phyloP scores from a whole-genome alignment of 495 filamentous ascomycete species.

The Xylaria nigripes region DNA sequence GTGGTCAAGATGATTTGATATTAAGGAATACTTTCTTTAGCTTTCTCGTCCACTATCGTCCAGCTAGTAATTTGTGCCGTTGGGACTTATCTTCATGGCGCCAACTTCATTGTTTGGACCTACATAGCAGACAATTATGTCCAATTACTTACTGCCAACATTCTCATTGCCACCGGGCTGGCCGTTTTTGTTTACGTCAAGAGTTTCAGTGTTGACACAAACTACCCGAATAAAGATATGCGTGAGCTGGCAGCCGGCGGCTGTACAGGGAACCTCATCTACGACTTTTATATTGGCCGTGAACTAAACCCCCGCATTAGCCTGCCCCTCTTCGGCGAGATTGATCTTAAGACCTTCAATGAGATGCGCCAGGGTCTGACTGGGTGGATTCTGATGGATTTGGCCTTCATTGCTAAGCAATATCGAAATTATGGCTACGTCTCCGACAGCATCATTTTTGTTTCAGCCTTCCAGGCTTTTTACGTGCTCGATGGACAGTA shows the following conservation, averaged over 20 bases:
- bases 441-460: constrained; percentile 80
- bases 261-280: constrained; percentile 74
- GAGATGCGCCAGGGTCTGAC: constrained; percentile 88
- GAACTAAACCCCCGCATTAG: constrained; percentile 88
- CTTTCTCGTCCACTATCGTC: constrained; percentile 66
- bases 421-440: constrained; percentile 74
- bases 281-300: constrained; percentile 96
- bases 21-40: constrained; percentile 37
- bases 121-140: constrained; percentile 88
- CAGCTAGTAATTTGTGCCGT: constrained; percentile 58
- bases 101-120: constrained; percentile 80
- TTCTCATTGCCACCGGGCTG: constrained; percentile 61
- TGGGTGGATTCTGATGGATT: constrained; percentile 81
- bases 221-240: constrained; percentile 46
- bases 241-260: constrained; percentile 78
- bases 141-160: constrained; percentile 73
- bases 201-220: constrained; percentile 72
- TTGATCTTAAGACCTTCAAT: constrained; percentile 87
- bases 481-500: constrained; percentile 84
- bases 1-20: neutral
- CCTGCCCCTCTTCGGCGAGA: constrained; percentile 66
- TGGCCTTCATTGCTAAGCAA: constrained; percentile 79
- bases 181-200: constrained; percentile 69
- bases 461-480: constrained; percentile 67
- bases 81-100: constrained; percentile 68